Conservation (phyloP, 352 stramenopile species). For the Pythium coloratum region DNA sequence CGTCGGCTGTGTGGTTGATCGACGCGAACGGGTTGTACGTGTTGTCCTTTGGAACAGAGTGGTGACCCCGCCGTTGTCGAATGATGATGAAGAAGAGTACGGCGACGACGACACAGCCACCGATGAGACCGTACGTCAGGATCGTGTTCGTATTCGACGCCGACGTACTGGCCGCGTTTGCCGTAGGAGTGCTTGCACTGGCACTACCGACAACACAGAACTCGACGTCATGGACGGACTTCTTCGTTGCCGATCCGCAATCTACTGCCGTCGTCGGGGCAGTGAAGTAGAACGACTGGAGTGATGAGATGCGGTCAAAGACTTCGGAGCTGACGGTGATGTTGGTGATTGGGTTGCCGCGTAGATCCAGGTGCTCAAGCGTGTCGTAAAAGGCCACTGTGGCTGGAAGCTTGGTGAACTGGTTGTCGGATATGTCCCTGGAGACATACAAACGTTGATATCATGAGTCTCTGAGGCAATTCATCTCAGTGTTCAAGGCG, state of each 20-base stretch:
- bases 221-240: background rate
- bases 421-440: conserved; percentile 9
- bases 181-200: background rate
- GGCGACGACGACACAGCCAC: conserved; percentile 39
- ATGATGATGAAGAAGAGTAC: conserved; percentile 50
- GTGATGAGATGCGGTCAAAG: conserved; percentile 13
- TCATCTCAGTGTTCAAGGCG: background rate
- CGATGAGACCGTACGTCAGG: conserved; percentile 28
- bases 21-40: conserved; percentile 2
- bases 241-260: background rate
- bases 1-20: background rate
- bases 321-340: conserved; percentile 14
- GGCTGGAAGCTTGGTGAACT: conserved; percentile 2
- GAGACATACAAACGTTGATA: too few species aligned
- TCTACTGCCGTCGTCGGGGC: background rate
- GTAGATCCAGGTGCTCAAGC: conserved; percentile 2
- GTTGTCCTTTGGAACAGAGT: background rate
- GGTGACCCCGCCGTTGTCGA: conserved; percentile 12
- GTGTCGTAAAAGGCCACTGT: conserved; percentile 1
- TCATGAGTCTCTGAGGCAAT: background rate
- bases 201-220: background rate
- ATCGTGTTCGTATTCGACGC: conserved; percentile 38
- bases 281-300: conserved; percentile 13
- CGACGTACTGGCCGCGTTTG: background rate
- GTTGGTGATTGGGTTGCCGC: conserved; percentile 23